These are phyloP conservation scores for Larix kaempferi DNA, from an alignment of 75 land plant genomes.

Conservation along the genomic window DNA sequence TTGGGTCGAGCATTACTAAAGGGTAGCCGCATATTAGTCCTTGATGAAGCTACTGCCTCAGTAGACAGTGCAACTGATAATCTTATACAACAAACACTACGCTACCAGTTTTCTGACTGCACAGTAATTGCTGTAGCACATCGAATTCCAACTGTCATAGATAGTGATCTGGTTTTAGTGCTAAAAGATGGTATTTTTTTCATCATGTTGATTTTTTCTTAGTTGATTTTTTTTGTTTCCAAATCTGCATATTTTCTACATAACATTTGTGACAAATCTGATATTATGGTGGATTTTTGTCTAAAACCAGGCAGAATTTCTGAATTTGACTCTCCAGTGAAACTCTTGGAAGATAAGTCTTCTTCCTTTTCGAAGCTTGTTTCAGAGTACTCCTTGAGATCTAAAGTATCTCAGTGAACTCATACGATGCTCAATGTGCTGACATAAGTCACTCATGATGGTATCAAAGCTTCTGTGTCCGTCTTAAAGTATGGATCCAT, in stretches of 20 bases:
- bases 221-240: not conserved
- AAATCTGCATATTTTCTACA: not conserved
- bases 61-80: conserved; percentile 24
- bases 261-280: not conserved
- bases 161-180: conserved; percentile 26
- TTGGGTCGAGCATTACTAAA: conserved; percentile 17
- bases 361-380: conserved; percentile 86
- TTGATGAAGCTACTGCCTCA: conserved; percentile 33
- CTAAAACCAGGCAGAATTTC: conserved; percentile 70
- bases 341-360: conserved; percentile 71
- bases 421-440: too few species aligned
- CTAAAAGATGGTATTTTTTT: conserved; percentile 12
- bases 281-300: not conserved
- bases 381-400: conserved; percentile 75
- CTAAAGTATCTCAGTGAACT: conserved; percentile 5
- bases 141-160: conserved; percentile 18
- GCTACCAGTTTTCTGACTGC: conserved; percentile 16
- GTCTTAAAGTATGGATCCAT: too few species aligned
- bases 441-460: too few species aligned
- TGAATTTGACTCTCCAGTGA: conserved; percentile 73
- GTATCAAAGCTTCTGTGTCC: too few species aligned
- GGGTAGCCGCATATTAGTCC: conserved; percentile 13
- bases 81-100: conserved; percentile 20
- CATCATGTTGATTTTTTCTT: not conserved
- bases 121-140: conserved; percentile 31